A percentile compares a stretch with the other conserved stretches of the same genome.
These are phyloP conservation scores for Microsporum audouinii DNA, from an alignment of 2,329 filamentous ascomycete genomes.

Conservation along the genomic window DNA sequence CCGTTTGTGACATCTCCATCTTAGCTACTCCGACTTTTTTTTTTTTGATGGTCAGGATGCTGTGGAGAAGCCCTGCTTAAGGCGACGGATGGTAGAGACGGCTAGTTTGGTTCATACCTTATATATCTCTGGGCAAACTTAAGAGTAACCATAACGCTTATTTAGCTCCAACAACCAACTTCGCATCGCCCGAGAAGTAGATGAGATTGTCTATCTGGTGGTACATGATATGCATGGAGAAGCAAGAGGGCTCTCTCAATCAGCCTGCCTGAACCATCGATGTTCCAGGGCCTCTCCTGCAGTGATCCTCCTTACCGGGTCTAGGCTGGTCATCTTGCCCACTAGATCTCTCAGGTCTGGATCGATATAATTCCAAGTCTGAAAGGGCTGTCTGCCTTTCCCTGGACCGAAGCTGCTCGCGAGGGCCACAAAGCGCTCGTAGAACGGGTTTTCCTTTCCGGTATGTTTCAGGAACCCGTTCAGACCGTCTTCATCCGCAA, in stretches of 20 bases:
- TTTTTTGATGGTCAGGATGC: too few species aligned
- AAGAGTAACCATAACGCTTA: too few species aligned
- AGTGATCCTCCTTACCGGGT: conserved; percentile 24
- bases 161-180: too few species aligned
- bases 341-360: conserved; percentile 22
- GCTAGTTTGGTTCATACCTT: too few species aligned
- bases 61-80: too few species aligned
- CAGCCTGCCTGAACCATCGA: conserved; percentile 19
- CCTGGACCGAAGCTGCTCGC: conserved; percentile 29
- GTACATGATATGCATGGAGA: too few species aligned
- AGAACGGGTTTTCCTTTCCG: conserved; percentile 30
- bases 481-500: conserved; percentile 33
- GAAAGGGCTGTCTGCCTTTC: conserved; percentile 33
- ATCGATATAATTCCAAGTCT: conserved; percentile 31
- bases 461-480: conserved; percentile 34
- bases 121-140: too few species aligned
- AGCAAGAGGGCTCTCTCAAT: neutral
- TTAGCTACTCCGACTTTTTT: too few species aligned
- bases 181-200: too few species aligned
- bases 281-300: conserved; percentile 25
- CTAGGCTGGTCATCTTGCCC: conserved; percentile 23
- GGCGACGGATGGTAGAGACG: too few species aligned
- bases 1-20: too few species aligned
- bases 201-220: neutral
- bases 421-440: conserved; percentile 29